A percentile compares a stretch with the other conserved stretches of the same genome.
Conservation (phyloP, 2,329 filamentous ascomycete genomes). For the Fusarium palustre region DNA sequence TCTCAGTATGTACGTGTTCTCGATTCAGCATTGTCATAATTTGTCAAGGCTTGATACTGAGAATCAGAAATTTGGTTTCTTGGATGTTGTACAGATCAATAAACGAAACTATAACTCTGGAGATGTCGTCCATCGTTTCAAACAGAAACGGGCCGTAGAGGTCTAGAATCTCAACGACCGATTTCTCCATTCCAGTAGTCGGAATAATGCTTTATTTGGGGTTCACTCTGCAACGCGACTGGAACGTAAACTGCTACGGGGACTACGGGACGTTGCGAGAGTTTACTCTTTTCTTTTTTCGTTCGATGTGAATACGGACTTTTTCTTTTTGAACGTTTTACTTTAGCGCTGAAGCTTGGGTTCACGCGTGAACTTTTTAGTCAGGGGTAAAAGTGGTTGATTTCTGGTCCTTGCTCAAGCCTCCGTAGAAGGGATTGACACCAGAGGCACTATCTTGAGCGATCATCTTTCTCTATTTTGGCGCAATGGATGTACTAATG, state of each 20-base stretch:
- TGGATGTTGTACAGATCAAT: background rate
- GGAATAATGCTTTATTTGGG: slow-evolving; percentile 7
- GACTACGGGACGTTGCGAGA: slow-evolving; percentile 44
- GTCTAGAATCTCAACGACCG: slow-evolving; percentile 19
- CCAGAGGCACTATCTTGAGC: background rate
- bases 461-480: background rate
- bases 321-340: slow-evolving; percentile 32
- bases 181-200: slow-evolving; percentile 16
- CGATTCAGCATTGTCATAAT: slow-evolving; percentile 18
- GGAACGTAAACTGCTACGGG: slow-evolving; percentile 32
- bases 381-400: slow-evolving; percentile 18
- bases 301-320: slow-evolving; percentile 16
- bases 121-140: slow-evolving; percentile 17
- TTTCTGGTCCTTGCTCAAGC: slow-evolving; percentile 9
- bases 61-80: background rate
- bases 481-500: background rate
- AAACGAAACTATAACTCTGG: slow-evolving; percentile 4
- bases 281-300: slow-evolving; percentile 13
- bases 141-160: slow-evolving; percentile 13
- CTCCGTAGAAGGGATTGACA: slow-evolving; percentile 10
- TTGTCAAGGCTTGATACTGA: background rate
- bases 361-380: slow-evolving; percentile 24
- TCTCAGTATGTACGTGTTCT: background rate
- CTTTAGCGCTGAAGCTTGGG: slow-evolving; percentile 33
- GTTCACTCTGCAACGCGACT: slow-evolving; percentile 36